Conservation (phyloP, 192 early-diverging fungal species). For the Linnemannia hyalina region DNA sequence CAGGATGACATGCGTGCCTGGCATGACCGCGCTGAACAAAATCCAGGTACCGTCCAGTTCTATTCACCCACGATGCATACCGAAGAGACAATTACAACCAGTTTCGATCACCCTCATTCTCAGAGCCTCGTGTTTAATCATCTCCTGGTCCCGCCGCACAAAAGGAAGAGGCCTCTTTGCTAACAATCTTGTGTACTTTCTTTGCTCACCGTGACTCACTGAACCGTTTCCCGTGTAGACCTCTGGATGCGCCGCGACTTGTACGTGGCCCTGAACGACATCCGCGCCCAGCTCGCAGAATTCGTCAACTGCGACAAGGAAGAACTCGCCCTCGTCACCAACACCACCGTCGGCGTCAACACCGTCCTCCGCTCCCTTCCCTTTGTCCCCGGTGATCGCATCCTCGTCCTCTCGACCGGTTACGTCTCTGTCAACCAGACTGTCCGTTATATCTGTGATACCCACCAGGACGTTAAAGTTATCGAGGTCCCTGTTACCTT, state of each 20-base stretch:
- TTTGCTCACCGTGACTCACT: constrained; percentile 36
- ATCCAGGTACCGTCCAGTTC: constrained; percentile 24
- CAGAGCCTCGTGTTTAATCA: neutral
- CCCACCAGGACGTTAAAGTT: constrained; percentile 53
- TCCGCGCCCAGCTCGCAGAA: constrained; percentile 51
- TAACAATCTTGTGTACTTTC: neutral
- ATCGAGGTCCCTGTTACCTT: constrained; percentile 61
- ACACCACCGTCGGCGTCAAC: constrained; percentile 70
- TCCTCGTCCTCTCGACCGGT: constrained; percentile 69
- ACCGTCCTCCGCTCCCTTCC: constrained; percentile 61
- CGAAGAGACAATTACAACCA: neutral
- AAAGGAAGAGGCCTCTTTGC: neutral
- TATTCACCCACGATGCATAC: neutral
- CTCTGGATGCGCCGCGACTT: constrained; percentile 63
- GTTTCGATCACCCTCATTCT: neutral
- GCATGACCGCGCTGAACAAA: constrained; percentile 27
- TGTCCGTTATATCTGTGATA: constrained; percentile 60
- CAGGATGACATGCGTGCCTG: constrained; percentile 32
- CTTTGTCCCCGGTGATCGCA: constrained; percentile 61
- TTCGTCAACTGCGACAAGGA: constrained; percentile 64
- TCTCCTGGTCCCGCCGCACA: neutral
- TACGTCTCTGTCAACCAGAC: constrained; percentile 65
- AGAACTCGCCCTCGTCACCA: constrained; percentile 70
- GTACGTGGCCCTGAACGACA: constrained; percentile 34
- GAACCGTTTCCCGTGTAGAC: constrained; percentile 45